phyloP scores from a whole-genome alignment of 2,329 filamentous ascomycete species.

The Graphiopsis chlorocephala region DNA sequence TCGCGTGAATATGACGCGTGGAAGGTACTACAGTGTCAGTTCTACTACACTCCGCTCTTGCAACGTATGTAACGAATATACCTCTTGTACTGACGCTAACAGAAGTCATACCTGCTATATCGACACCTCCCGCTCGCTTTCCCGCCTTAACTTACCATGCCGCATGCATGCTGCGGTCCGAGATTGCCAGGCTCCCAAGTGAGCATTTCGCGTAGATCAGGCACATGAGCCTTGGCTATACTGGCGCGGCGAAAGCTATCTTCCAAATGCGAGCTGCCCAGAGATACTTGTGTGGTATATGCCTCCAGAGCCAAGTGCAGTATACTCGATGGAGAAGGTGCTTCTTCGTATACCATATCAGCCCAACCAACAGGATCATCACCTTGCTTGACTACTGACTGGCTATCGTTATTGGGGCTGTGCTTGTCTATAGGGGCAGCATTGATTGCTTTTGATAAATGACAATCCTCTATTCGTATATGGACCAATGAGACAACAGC shows the following conservation, averaged over 20 bases:
- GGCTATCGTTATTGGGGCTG: not conserved
- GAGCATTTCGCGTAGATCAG: not conserved
- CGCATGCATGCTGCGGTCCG: not conserved
- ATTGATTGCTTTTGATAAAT: not conserved
- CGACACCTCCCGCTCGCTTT: not conserved
- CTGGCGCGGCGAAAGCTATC: not conserved
- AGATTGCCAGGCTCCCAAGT: not conserved
- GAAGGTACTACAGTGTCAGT: not conserved
- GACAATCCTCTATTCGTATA: not conserved
- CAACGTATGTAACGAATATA: not conserved
- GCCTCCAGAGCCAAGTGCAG: constrained; percentile 2
- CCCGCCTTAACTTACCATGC: not conserved
- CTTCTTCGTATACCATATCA: not conserved
- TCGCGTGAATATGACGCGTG: not conserved
- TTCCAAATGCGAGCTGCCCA: not conserved
- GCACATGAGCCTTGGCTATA: constrained; percentile 1
- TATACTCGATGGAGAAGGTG: constrained; percentile 12
- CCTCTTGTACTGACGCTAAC: too few relatives aligned
- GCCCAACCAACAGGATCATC: not conserved
- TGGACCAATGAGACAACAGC: not conserved
- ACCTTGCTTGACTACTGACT: not conserved
- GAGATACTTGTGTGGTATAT: constrained; percentile 5
- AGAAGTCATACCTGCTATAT: not conserved
- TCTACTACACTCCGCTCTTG: not conserved
- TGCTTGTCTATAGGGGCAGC: not conserved